A percentile compares a stretch with the other conserved stretches of the same genome.
Evolutionary conservation across 805 yeast genomes (phyloP).

Genomic region (Lipomyces kockii): DNA sequence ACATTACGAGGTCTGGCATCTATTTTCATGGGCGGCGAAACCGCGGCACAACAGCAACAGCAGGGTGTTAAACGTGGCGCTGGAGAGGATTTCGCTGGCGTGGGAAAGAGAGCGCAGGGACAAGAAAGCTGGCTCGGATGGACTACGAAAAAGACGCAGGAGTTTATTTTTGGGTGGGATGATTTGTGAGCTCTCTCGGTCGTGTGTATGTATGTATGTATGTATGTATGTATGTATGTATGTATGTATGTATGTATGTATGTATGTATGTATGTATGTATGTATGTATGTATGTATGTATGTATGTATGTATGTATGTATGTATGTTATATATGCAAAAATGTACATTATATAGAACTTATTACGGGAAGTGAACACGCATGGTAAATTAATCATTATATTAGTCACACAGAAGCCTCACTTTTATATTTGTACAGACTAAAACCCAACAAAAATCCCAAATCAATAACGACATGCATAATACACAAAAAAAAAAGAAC

Average conservation of each 20-base stretch:
- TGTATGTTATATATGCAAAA: neutral
- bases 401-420: too few relatives aligned
- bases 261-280: too few relatives aligned
- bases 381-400: too few relatives aligned
- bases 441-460: too few relatives aligned
- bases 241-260: too few relatives aligned
- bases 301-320: too few relatives aligned
- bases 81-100: neutral
- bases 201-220: too few relatives aligned
- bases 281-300: too few relatives aligned
- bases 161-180: conserved; percentile 62
- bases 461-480: too few relatives aligned
- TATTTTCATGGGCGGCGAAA: conserved; percentile 23
- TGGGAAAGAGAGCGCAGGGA: conserved; percentile 10
- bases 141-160: conserved; percentile 48
- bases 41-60: neutral
- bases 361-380: neutral
- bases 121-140: conserved; percentile 43
- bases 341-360: neutral
- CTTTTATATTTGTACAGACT: neutral
- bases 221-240: too few relatives aligned
- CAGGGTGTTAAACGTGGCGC: neutral
- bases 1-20: conserved; percentile 30
- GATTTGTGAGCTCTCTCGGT: conserved; percentile 43
- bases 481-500: too few relatives aligned